Base-by-base conservation (phyloP, 352 stramenopile species). In the Saprolegnia diclina region DNA sequence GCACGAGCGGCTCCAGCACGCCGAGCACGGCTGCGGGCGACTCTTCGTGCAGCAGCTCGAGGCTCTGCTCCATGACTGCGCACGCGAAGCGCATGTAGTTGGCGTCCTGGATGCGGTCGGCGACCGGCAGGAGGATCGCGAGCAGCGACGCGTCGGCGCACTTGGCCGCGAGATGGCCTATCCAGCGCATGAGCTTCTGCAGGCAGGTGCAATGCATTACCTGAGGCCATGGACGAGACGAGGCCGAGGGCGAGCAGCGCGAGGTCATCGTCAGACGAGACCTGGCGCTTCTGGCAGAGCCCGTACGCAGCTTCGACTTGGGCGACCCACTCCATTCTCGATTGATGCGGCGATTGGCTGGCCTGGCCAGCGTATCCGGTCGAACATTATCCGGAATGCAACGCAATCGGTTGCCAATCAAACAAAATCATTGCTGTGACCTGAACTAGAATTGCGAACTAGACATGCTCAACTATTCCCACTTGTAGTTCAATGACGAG, bases 81-180 rank as follows among this genome's bases (percentile, higher is more conserved):
- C 48, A 50, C 24, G 57, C 22, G 19, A 66, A 66, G n/a, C 35
- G 57, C 57, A 40, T 37, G 21, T 40, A 66, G 37, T 53, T 40
- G 18, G 18, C 53, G 40, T 66, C 50, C 22, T n/a, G 18, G 22
- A 21, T 11, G 2, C 13, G 21, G n/a, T 54, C 44, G 55, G 14
- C 35, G 11, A 63, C 9, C 35, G 26, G 55, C 16, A 63, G 57
- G 40, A 66, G 18, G 16, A 50, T 66, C 42, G 38, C 29, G 24
- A 66, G 21, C 57, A 66, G 21, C 13, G 57, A 42, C 5, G 37
- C 57, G n/a, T 48, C 35, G 11, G 7, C 42, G 50, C 57, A 55
- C 35, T 40, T 10, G 9, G 19, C 22, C 10, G 53, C 57, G 16
- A 64, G 32, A 56, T 53, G 11, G 29, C 38, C 57, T 66, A 54